A percentile compares a stretch with the other conserved stretches of the same genome.
Evolutionary conservation across 1,284 basidiomycete species (phyloP).

Genomic region (Microbotryum violaceum): DNA sequence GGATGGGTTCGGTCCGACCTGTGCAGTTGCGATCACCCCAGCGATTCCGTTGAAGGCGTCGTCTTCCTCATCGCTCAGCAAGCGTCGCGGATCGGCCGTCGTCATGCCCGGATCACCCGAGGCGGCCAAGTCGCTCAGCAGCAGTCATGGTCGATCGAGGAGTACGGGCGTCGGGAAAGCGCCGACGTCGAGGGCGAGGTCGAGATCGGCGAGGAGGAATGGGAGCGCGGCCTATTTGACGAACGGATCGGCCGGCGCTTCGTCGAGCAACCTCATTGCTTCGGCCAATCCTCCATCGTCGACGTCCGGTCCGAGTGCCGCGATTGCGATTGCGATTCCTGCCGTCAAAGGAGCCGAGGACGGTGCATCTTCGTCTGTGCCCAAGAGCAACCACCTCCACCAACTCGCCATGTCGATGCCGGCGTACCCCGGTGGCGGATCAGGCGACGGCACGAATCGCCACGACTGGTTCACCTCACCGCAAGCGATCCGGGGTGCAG

Average conservation of each 20-base stretch:
- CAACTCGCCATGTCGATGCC: constrained; percentile 9
- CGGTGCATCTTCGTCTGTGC: too few species aligned
- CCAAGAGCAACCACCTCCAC: neutral
- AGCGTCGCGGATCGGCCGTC: too few species aligned
- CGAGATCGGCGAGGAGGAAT: constrained; percentile 17
- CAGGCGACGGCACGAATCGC: neutral
- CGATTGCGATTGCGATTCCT: constrained; percentile 5
- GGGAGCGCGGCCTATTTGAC: constrained; percentile 4
- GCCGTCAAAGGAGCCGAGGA: too few species aligned
- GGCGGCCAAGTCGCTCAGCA: too few species aligned
- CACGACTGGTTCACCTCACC: neutral
- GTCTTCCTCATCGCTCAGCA: too few species aligned
- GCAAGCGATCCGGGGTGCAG: neutral
- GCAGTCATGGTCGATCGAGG: constrained; percentile 2
- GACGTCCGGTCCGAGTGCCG: neutral
- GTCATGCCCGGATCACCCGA: too few species aligned
- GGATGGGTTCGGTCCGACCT: neutral
- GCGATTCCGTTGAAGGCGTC: neutral
- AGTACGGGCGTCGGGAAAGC: constrained; percentile 22
- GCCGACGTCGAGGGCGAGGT: constrained; percentile 18
- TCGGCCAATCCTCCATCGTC: neutral
- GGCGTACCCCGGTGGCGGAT: neutral
- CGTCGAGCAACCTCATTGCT: neutral
- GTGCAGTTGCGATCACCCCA: neutral
- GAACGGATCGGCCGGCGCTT: neutral